Percentiles rank a stretch among this genome's conserved stretches.
phyloP scores from a whole-genome alignment of 768 basidiomycete species.

The Suillus spraguei region DNA sequence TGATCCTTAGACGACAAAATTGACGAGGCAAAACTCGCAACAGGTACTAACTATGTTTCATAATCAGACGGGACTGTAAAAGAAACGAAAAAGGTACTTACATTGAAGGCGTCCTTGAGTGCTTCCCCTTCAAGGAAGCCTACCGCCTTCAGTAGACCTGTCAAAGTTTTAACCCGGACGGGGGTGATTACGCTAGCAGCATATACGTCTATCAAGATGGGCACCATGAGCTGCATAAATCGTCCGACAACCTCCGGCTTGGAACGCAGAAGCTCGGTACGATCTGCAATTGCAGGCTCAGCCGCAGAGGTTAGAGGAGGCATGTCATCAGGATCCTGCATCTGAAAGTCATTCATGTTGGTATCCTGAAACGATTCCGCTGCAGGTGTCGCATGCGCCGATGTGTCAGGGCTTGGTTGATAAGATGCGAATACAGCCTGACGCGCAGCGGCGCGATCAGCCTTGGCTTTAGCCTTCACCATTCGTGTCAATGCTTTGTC shows the following conservation, averaged over 20 bases:
- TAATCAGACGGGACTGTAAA: constrained; percentile 14
- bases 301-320: constrained; percentile 35
- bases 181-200: constrained; percentile 93
- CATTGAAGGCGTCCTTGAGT: constrained; percentile 75
- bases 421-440: constrained; percentile 39
- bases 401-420: constrained; percentile 11
- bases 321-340: constrained; percentile 44
- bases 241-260: constrained; percentile 76
- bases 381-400: constrained; percentile 29
- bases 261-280: constrained; percentile 75
- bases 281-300: constrained; percentile 42
- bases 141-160: constrained; percentile 86
- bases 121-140: constrained; percentile 83
- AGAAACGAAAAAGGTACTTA: constrained; percentile 40
- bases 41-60: constrained; percentile 75
- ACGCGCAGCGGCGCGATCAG: constrained; percentile 73
- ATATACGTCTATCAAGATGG: constrained; percentile 97
- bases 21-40: constrained; percentile 93
- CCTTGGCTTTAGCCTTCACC: constrained; percentile 82
- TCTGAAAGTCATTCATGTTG: constrained; percentile 39
- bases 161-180: constrained; percentile 87
- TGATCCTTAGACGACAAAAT: constrained; percentile 94
- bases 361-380: constrained; percentile 26
- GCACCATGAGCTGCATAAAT: constrained; percentile 88
- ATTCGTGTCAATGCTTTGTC: constrained; percentile 81